Percentiles rank a stretch among this genome's conserved stretches.
These are phyloP conservation scores for Orbilia oligospora DNA, from an alignment of 2,329 filamentous ascomycete species.

Conservation along the genomic window DNA sequence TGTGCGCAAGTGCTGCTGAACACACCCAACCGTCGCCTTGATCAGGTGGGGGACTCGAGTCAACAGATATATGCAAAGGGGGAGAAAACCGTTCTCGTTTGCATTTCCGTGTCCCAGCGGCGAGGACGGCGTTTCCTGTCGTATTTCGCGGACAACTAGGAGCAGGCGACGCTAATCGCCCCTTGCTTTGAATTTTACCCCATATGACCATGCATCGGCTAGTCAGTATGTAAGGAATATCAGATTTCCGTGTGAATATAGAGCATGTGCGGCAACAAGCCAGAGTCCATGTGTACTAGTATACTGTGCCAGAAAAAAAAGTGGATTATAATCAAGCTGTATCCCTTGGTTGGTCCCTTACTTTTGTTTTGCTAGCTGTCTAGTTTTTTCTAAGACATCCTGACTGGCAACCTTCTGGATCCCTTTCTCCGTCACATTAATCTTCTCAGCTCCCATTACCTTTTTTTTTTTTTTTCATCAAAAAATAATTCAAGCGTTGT, in stretches of 20 bases:
- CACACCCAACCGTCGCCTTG: slow-evolving; percentile 26
- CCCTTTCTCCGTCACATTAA: slow-evolving; percentile 23
- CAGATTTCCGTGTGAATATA: slow-evolving; percentile 10
- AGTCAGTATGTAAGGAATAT: neutral
- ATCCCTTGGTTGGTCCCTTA: slow-evolving; percentile 34
- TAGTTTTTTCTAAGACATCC: neutral
- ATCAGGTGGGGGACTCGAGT: slow-evolving; percentile 4
- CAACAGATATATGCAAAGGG: slow-evolving; percentile 3
- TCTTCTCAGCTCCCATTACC: slow-evolving; percentile 27
- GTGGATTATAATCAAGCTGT: slow-evolving; percentile 4
- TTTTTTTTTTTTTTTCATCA: neutral
- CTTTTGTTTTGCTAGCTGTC: neutral
- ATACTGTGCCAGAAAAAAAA: neutral
- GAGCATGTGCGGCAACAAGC: slow-evolving; percentile 3
- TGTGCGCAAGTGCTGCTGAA: slow-evolving; percentile 26
- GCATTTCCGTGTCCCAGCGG: slow-evolving; percentile 33
- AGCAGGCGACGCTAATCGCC: slow-evolving; percentile 35
- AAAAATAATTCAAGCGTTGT: slow-evolving; percentile 15
- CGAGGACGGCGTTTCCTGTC: slow-evolving; percentile 40
- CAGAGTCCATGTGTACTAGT: slow-evolving; percentile 3
- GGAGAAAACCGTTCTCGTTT: slow-evolving; percentile 14
- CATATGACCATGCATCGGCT: too few species aligned
- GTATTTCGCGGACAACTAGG: neutral
- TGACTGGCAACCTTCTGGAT: neutral
- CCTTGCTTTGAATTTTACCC: slow-evolving; percentile 52